Conservation (phyloP, 345 rosid species). For the Mercurialis annua region DNA sequence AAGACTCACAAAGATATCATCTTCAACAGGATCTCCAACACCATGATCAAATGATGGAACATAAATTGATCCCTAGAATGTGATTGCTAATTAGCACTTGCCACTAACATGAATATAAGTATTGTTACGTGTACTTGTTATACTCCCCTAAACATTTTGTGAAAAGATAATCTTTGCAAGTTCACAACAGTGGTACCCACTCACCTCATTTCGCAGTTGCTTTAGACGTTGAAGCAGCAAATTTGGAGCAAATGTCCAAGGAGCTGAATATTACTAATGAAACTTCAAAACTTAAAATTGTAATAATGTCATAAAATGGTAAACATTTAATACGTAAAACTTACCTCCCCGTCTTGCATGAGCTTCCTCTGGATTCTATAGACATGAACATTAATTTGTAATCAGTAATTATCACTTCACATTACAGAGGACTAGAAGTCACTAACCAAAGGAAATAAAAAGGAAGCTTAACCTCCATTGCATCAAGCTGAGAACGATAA, state of each 20-base stretch:
- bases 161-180: background rate
- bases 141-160: background rate
- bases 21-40: conserved; percentile 90
- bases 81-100: conserved; percentile 7
- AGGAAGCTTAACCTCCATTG: conserved; percentile 72
- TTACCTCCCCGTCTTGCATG: conserved; percentile 98
- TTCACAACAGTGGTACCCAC: conserved; percentile 12
- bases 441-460: conserved; percentile 2
- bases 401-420: too few relatives aligned
- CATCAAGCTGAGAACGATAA: conserved; percentile 83
- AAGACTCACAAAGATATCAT: conserved; percentile 70
- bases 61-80: conserved; percentile 69
- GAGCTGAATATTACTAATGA: conserved; percentile 54
- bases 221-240: conserved; percentile 63
- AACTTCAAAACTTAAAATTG: conserved; percentile 20
- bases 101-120: background rate
- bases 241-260: conserved; percentile 83
- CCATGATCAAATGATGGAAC: conserved; percentile 94
- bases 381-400: conserved; percentile 11
- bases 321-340: conserved; percentile 24
- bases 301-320: background rate
- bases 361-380: conserved; percentile 86
- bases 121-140: background rate
- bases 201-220: conserved; percentile 71
- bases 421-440: background rate